These are phyloP conservation scores for Xylariaceae sp. DNA, from an alignment of 2,329 filamentous ascomycete species.

Conservation along the genomic window DNA sequence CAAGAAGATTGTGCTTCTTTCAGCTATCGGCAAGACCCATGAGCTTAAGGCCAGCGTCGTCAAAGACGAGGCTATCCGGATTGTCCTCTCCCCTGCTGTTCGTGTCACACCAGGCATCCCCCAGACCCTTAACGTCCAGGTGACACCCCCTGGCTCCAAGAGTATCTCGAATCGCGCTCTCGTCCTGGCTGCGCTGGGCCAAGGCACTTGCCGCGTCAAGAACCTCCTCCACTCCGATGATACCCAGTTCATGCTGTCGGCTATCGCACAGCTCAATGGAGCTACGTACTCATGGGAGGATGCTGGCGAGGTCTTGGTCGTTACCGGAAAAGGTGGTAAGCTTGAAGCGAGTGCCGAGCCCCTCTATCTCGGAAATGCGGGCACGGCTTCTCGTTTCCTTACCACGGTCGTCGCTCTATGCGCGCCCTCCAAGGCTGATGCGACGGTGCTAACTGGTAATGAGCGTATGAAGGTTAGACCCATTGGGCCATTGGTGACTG, in stretches of 20 bases:
- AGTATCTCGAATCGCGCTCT: conserved; percentile 95
- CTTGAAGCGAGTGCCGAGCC: conserved; percentile 69
- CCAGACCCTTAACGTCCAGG: conserved; percentile 59
- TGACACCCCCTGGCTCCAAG: conserved; percentile 91
- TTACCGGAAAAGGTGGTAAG: conserved; percentile 84
- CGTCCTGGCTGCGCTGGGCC: conserved; percentile 84
- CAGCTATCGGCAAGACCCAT: conserved; percentile 80
- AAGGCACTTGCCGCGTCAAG: conserved; percentile 78
- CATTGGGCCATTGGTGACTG: conserved; percentile 88
- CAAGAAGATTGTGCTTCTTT: conserved; percentile 93
- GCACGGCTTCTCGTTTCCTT: conserved; percentile 90
- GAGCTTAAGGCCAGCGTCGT: conserved; percentile 87
- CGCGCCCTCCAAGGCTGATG: conserved; percentile 55
- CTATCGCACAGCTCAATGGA: conserved; percentile 77
- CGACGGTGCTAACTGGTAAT: conserved; percentile 86
- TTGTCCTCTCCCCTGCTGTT: conserved; percentile 76
- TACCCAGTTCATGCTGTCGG: conserved; percentile 93
- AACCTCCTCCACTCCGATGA: conserved; percentile 96
- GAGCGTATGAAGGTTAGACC: conserved; percentile 93
- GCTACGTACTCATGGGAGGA: conserved; percentile 93
- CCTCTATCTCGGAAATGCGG: conserved; percentile 92
- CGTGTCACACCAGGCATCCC: conserved; percentile 69
- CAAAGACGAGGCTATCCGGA: conserved; percentile 75
- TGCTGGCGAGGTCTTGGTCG: conserved; percentile 82
- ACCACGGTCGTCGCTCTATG: conserved; percentile 88